Conservation (phyloP, 176 grass and related monocot genomes). For the Oryza officinalis region DNA sequence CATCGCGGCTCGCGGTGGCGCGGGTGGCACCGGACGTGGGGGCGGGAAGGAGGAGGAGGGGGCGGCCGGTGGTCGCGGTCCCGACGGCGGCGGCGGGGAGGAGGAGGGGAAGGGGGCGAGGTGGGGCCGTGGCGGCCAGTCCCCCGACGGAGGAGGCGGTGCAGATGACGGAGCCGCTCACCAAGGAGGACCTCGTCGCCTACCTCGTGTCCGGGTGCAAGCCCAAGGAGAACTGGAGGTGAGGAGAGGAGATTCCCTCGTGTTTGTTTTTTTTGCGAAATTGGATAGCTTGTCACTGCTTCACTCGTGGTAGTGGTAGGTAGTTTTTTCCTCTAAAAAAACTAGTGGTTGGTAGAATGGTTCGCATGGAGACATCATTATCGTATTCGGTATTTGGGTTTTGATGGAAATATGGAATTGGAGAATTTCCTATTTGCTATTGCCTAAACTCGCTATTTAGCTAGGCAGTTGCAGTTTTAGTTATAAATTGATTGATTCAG, state of each 20-base stretch:
- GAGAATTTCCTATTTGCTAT: not conserved
- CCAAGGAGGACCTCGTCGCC: conserved; percentile 82
- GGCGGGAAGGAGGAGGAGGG: not conserved
- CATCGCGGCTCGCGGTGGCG: conserved; percentile 47
- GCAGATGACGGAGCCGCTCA: conserved; percentile 74
- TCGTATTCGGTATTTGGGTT: too few species aligned
- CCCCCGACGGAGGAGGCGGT: conserved; percentile 85
- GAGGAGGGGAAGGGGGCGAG: not conserved
- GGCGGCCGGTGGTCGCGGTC: not conserved
- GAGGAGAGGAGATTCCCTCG: not conserved
- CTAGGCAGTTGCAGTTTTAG: not conserved
- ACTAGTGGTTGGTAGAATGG: not conserved
- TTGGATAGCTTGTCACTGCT: not conserved
- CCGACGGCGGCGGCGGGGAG: not conserved
- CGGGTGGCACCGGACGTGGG: conserved; percentile 20
- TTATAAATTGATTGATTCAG: not conserved
- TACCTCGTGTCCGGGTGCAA: conserved; percentile 94
- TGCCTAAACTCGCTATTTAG: not conserved
- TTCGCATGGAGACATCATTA: not conserved
- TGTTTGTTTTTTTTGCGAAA: not conserved
- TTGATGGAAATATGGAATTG: not conserved
- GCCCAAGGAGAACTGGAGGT: conserved; percentile 89
- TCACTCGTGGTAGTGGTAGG: not conserved
- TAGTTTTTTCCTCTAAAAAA: not conserved
- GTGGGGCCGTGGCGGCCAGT: conserved; percentile 62